These are phyloP conservation scores for Phylloporus rhodoxanthus DNA, from an alignment of 768 basidiomycete species.

Conservation along the genomic window DNA sequence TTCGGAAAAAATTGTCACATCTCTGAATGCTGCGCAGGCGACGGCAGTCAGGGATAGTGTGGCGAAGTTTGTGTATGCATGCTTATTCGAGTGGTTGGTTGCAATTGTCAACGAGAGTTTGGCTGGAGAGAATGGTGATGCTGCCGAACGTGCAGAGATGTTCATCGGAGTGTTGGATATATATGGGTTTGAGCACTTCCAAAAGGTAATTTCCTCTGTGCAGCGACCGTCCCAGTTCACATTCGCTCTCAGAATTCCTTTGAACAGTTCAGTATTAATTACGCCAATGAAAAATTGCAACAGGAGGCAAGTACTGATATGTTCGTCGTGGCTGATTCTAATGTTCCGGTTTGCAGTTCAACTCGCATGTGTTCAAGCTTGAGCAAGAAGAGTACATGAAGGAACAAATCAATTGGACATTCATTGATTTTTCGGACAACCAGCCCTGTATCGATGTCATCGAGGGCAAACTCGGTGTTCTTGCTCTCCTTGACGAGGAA, in stretches of 20 bases:
- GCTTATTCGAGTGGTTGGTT: slow-evolving; percentile 97
- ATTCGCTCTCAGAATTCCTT: slow-evolving; percentile 62
- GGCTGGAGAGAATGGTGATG: slow-evolving; percentile 91
- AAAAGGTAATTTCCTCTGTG: slow-evolving; percentile 55
- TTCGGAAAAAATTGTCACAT: slow-evolving; percentile 90
- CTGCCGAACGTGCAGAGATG: slow-evolving; percentile 87
- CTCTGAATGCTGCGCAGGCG: slow-evolving; percentile 81
- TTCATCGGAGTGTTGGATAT: slow-evolving; percentile 99
- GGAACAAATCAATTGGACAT: slow-evolving; percentile 98
- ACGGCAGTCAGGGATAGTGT: slow-evolving; percentile 93
- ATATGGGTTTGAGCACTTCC: slow-evolving; percentile 95
- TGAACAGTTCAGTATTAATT: slow-evolving; percentile 99
- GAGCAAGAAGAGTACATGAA: slow-evolving; percentile 99
- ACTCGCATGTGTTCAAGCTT: slow-evolving; percentile 97
- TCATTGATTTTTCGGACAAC: slow-evolving; percentile 99
- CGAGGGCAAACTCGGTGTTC: slow-evolving; percentile 92
- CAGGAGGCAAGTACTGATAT: slow-evolving; percentile 67
- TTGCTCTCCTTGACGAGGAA: slow-evolving; percentile 94
- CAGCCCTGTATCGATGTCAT: slow-evolving; percentile 99
- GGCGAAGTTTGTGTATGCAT: slow-evolving; percentile 97
- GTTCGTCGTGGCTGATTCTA: slow-evolving; percentile 5
- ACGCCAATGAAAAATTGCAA: slow-evolving; percentile 96
- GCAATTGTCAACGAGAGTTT: slow-evolving; percentile 96
- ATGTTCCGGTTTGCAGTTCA: slow-evolving; percentile 57
- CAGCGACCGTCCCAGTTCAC: slow-evolving; percentile 4